Base-by-base conservation (phyloP, 2,329 filamentous ascomycete species). In the Davidsoniella virescens region DNA sequence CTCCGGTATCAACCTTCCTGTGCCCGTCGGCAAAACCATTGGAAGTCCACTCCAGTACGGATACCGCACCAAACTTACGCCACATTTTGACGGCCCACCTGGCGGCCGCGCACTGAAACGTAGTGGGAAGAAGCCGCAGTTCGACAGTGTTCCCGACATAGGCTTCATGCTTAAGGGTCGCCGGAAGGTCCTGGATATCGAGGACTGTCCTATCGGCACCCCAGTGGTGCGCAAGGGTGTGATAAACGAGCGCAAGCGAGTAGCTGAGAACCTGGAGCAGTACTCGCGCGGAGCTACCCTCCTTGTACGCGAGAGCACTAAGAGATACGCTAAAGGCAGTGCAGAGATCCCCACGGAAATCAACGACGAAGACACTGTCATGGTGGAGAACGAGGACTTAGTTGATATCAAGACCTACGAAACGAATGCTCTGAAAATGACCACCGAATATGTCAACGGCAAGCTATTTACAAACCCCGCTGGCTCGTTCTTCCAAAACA, bases 401-500 rank as follows among this genome's bases (percentile, higher is more conserved):
- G 72, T 79, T 16, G 85, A 95, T 62, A 71, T 82, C 63, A 96
- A 96, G 65, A 84, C 80, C 3, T 96, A 86, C 70, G 78, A 94
- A 57, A 94, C 88, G 3, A 80, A 95, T 66, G 77, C 79, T 63
- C 94, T 90, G 56, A 82, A 76, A 56, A 84, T 74, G 47, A 81
- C 84, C 3, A 88, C 84, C 26, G 92, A 98, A 65, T 95, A 93
- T 66, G 76, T 98, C 55, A 86, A 82, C 60, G 68, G 79, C 63
- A 92, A 83, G 68, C 70, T 80, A 60, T 94, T 98, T 68, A 81
- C 81, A 63, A 96, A 94, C 68, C 86, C 84, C 2, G 92, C 92
- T 9, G 88, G 88, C 53, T 80, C 86, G 48, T 98, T 98, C 70
- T 98, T 98, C 76, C 92, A 98, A 63, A 98, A 98, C 73, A 98